Conservation (phyloP, 1,284 basidiomycete species). For the Cryptococcus maquisensis region DNA sequence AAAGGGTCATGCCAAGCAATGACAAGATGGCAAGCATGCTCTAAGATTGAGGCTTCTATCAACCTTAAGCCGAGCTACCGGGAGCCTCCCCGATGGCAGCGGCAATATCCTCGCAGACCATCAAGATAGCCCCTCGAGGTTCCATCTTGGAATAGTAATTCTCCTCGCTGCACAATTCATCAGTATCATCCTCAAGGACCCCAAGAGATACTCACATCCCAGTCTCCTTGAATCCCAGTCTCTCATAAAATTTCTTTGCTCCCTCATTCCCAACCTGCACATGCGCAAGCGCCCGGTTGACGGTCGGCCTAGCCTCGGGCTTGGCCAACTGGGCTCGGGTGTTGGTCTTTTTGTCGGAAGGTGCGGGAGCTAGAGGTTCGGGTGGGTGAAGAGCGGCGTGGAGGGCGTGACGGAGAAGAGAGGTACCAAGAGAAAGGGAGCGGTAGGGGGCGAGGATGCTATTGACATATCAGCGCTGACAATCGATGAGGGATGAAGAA, state of each 20-base stretch:
- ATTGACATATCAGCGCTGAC: not conserved
- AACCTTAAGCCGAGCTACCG: no score
- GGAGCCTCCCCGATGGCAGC: constrained; percentile 24
- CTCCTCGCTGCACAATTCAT: constrained; percentile 26
- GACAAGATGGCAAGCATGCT: no score
- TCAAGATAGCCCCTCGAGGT: constrained; percentile 38
- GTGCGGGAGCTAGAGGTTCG: constrained; percentile 35
- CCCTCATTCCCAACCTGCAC: constrained; percentile 44
- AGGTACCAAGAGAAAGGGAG: constrained; percentile 42
- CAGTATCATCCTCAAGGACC: constrained; percentile 1
- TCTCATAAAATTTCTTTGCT: constrained; percentile 46
- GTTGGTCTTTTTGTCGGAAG: constrained; percentile 33
- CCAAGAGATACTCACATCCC: constrained; percentile 32
- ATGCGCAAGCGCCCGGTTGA: constrained; percentile 40
- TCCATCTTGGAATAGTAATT: constrained; percentile 45
- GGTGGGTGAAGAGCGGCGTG: constrained; percentile 37
- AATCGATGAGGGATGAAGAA: not conserved
- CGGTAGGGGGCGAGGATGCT: constrained; percentile 47
- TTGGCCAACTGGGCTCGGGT: constrained; percentile 31
- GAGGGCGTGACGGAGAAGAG: constrained; percentile 39
- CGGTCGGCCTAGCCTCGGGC: constrained; percentile 29
- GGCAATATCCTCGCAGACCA: constrained; percentile 45
- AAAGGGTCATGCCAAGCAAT: no score
- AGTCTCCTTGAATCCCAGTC: constrained; percentile 42
- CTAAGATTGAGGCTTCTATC: no score